phyloP scores from a whole-genome alignment of 805 yeast genomes.

The Wickerhamomyces chambardii region DNA sequence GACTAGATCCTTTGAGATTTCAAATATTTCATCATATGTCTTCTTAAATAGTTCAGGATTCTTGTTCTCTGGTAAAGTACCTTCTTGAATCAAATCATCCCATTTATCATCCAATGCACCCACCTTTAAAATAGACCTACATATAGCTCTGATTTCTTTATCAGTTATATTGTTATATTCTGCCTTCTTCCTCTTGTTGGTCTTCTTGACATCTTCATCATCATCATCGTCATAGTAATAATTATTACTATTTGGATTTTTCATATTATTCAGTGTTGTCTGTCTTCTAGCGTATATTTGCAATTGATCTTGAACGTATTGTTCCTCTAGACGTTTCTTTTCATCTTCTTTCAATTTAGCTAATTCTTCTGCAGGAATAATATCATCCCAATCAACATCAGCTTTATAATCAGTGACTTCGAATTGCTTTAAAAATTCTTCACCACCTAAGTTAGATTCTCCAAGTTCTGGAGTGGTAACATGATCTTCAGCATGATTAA shows the following conservation, averaged over 20 bases:
- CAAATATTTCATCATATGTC: constrained; percentile 66
- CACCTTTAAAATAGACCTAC: constrained; percentile 68
- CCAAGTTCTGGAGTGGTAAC: constrained; percentile 94
- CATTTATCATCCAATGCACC: constrained; percentile 75
- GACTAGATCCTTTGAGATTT: constrained; percentile 50
- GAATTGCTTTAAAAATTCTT: constrained; percentile 92
- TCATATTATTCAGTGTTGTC: constrained; percentile 57
- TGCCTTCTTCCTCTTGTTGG: constrained; percentile 23
- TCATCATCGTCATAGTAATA: constrained; percentile 29
- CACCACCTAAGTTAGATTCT: constrained; percentile 97
- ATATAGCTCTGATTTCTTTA: constrained; percentile 78
- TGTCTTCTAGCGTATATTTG: constrained; percentile 79
- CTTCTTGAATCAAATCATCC: constrained; percentile 85
- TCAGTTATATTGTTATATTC: constrained; percentile 62
- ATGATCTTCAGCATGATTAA: constrained; percentile 96
- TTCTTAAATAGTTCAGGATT: constrained; percentile 71
- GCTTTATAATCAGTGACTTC: constrained; percentile 99
- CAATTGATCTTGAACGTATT: constrained; percentile 80
- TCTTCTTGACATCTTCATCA: constrained; percentile 24
- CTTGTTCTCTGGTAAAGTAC: constrained; percentile 77
- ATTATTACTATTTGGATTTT: constrained; percentile 30
- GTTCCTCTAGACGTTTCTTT: constrained; percentile 77
- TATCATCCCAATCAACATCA: constrained; percentile 98
- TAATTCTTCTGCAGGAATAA: constrained; percentile 92
- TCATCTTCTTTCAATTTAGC: constrained; percentile 87